phyloP scores from a whole-genome alignment of 2,329 filamentous ascomycete genomes.

The Paracoccidioides lutzii region DNA sequence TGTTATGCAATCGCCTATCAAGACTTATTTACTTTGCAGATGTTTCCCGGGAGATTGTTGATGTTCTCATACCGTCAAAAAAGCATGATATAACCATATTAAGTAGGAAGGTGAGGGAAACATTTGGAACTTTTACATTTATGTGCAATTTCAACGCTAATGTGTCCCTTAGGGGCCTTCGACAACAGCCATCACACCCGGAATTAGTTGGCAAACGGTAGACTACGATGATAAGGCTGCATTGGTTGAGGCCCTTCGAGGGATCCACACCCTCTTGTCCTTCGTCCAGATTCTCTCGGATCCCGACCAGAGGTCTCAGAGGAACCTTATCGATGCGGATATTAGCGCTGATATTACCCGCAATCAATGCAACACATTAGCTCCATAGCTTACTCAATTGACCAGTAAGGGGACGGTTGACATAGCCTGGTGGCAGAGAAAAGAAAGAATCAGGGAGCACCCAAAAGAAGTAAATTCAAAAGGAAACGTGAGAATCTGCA shows the following conservation, averaged over 20 bases:
- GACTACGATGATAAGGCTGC: slow-evolving; percentile 33
- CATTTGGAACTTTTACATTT: neutral
- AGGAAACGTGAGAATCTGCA: slow-evolving; percentile 23
- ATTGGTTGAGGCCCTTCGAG: slow-evolving; percentile 30
- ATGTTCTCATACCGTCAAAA: slow-evolving; percentile 34
- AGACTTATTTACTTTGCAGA: slow-evolving; percentile 25
- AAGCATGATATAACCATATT: slow-evolving; percentile 43
- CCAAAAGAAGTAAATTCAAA: slow-evolving; percentile 39
- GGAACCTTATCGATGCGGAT: slow-evolving; percentile 29
- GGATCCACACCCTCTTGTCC: slow-evolving; percentile 41
- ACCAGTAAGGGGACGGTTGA: slow-evolving; percentile 19
- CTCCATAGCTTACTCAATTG: neutral
- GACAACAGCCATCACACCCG: slow-evolving; percentile 1
- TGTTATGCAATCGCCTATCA: slow-evolving; percentile 1
- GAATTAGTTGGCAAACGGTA: slow-evolving; percentile 27
- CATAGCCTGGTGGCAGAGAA: slow-evolving; percentile 39
- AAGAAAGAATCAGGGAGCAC: slow-evolving; percentile 38
- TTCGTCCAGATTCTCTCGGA: slow-evolving; percentile 28
- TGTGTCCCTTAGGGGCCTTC: slow-evolving; percentile 12
- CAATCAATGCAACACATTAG: neutral
- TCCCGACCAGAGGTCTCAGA: slow-evolving; percentile 14
- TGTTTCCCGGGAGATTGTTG: slow-evolving; percentile 41
- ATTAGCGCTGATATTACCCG: slow-evolving; percentile 15
- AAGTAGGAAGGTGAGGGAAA: slow-evolving; percentile 30
- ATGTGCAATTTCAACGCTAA: neutral